Base-by-base conservation (phyloP, 345 rosid species). In the Atalantia buxifolia region DNA sequence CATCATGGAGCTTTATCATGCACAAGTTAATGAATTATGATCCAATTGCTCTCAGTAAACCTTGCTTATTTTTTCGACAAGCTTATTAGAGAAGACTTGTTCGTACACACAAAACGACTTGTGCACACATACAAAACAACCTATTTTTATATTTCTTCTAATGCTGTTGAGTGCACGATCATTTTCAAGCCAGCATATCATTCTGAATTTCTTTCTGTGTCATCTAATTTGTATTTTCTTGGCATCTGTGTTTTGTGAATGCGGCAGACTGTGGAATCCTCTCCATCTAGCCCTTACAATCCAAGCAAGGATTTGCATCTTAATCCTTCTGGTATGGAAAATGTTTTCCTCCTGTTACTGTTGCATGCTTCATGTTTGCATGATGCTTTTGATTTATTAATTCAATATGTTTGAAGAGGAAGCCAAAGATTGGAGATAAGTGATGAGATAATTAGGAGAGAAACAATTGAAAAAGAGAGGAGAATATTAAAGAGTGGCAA, bases 191-290 rank as follows among this genome's bases (percentile, higher is more conserved):
- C 50, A 45, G 18, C 45, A 45, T 45, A 45, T 45, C 50, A 45
- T 45, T 45, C 4, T 9, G 64, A 61, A 69, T 61, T 69, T 78
- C 10, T 69, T 30, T 57, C 10, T 61, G 56, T 63, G 53, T 61
- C 68, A 42, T 71, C 48, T 57, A 31, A 25, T 68, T 30, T 13
- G 9, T 30, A 9, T 30, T 78, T 59, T 75, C 56, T 79, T 76
- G 62, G 33, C 67, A 36, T 77, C 61, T 53, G 38, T 70, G 13
- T 70, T 19, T 82, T 35, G 24, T 83, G 79, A 70, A 48, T 80
- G 78, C 76, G 53, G 77, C 87, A 93, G 98, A 85, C 84, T 21
- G 79, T 90, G 81, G 95, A 87, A 78, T 84, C 89, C 73, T 83
- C 89, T 79, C 81, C 86, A 79, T 82, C 91, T 77, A 72, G 80